A percentile compares a stretch with the other conserved stretches of the same genome.
phyloP scores from a whole-genome alignment of 805 yeast species.

The Candida piceae region DNA sequence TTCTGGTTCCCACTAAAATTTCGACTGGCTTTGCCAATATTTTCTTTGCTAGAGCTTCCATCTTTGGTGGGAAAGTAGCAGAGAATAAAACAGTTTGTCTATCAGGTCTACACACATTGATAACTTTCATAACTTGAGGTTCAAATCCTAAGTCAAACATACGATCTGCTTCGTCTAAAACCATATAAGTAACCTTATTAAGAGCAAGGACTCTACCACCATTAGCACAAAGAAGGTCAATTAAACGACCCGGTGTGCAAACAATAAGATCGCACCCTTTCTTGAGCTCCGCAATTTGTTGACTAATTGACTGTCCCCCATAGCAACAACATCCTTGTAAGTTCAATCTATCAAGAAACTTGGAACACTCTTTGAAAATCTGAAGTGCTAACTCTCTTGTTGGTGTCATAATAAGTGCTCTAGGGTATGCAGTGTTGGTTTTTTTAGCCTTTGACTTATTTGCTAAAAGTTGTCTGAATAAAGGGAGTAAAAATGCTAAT shows the following conservation, averaged over 20 bases:
- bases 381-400: conserved; percentile 91
- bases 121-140: conserved; percentile 84
- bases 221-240: conserved; percentile 82
- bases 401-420: conserved; percentile 79
- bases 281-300: conserved; percentile 75
- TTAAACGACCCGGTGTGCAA: conserved; percentile 93
- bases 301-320: conserved; percentile 82
- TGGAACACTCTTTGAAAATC: conserved; percentile 59
- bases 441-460: conserved; percentile 33
- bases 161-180: conserved; percentile 93
- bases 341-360: conserved; percentile 47
- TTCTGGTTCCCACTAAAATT: conserved; percentile 73
- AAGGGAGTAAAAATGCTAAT: conserved; percentile 76
- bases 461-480: conserved; percentile 77
- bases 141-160: conserved; percentile 97
- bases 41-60: conserved; percentile 70
- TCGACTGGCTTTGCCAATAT: conserved; percentile 63
- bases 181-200: conserved; percentile 69
- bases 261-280: conserved; percentile 76
- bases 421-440: conserved; percentile 67
- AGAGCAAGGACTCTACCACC: conserved; percentile 70
- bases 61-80: conserved; percentile 84
- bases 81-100: conserved; percentile 86
- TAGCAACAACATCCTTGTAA: conserved; percentile 73
- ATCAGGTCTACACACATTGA: conserved; percentile 75